A percentile compares a stretch with the other conserved stretches of the same genome.
Evolutionary conservation across 2,329 filamentous ascomycete genomes (phyloP).

Genomic region (Nannizzia gypsea): DNA sequence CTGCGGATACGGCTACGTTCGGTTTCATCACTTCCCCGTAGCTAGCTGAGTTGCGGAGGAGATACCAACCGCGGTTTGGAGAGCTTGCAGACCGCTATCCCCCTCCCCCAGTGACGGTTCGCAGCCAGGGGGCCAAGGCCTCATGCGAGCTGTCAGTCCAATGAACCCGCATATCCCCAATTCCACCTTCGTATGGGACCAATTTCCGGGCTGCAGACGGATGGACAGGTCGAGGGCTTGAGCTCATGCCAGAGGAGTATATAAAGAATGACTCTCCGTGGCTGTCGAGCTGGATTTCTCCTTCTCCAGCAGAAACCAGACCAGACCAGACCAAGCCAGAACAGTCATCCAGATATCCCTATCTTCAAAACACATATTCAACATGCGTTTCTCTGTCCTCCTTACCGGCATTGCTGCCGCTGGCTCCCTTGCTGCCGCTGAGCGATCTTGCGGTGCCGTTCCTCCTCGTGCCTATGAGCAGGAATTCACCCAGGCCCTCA

Average conservation of each 20-base stretch:
- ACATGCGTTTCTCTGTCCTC: slow-evolving; percentile 10
- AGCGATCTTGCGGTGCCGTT: slow-evolving; percentile 7
- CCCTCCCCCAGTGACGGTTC: background rate
- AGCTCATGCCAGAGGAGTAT: background rate
- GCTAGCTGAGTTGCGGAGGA: too few species aligned
- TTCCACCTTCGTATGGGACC: background rate
- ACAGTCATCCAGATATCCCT: background rate
- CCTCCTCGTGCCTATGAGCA: background rate
- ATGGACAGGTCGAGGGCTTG: background rate
- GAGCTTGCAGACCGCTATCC: background rate
- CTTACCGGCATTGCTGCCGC: slow-evolving; percentile 7
- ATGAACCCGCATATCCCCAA: background rate
- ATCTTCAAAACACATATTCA: background rate
- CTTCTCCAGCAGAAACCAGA: too few species aligned
- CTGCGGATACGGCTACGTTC: background rate
- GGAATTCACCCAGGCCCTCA: slow-evolving; percentile 4
- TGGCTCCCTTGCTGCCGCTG: slow-evolving; percentile 8
- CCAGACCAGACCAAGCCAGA: background rate
- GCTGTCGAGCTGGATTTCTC: background rate
- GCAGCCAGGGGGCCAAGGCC: background rate
- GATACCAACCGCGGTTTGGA: background rate
- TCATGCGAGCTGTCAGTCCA: background rate
- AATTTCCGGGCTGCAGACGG: background rate
- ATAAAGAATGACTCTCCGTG: background rate
- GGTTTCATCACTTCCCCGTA: background rate